Evolutionary conservation across 2,329 filamentous ascomycete species (phyloP), one percentile per base, ranked within the genome.

Genomic region (Fusarium nisikadoi): DNA sequence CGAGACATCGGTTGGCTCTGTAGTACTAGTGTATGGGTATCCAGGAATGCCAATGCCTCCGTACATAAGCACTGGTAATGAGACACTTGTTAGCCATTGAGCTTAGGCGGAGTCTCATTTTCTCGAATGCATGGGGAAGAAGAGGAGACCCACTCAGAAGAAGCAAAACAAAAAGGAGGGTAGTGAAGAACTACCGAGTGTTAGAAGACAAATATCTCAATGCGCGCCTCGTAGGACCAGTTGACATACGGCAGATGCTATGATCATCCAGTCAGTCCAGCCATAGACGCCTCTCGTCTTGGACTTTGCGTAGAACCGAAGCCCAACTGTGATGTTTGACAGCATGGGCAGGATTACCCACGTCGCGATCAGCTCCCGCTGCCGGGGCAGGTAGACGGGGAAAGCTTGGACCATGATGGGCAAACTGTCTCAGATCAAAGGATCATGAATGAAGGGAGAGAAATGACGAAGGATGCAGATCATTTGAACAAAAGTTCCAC

Each of bases 261-360:
- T 33, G 10, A 64, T 55, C 62, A 64, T 64, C 62, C 62, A 64
- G 39, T 64, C 62, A 25, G 58, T 64, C 58, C 62, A 64, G 8
- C 62, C 62, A 63, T 64, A 64, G 8, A 42, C 58, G 2, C 43
- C 39, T 3, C 62, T 63, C 2, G 62, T 63, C 46, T 64, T 64
- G 6, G 62, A 46, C 27, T 64, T 64, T n/a, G 62, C 62, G 8
- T 63, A 64, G 29, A 63, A 64, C 13, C 62, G 29, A 36, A 64
- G 62, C 19, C 27, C 62, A 2, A 64, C 62, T 0, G 38, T 45
- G 0, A 64, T 54, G 2, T 41, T 64, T 6, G 58, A 31, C 12
- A 64, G 14, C 46, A 63, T 54, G 13, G 62, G 62, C 39, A 64
- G 6, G 3, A 64, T 36, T 0, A 55, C 33, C 46, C 62, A 64